A percentile compares a stretch with the other conserved stretches of the same genome.
phyloP scores from a whole-genome alignment of 768 basidiomycete species.

The Ephemerocybe angulata region DNA sequence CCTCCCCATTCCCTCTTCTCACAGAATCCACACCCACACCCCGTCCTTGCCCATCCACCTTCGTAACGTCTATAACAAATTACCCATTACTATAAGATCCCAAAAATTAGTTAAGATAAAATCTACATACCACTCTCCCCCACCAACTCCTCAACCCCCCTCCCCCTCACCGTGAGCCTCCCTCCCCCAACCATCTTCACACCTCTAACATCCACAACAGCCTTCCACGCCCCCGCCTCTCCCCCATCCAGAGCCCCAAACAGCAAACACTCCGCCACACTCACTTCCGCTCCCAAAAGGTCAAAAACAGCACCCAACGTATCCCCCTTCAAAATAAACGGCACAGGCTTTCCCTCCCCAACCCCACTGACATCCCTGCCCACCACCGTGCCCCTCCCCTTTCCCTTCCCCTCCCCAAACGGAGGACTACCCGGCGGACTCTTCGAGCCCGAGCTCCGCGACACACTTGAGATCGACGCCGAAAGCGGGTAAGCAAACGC shows the following conservation, averaged over 20 bases:
- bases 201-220: not conserved
- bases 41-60: no score
- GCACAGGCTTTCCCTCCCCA: not conserved
- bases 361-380: no score
- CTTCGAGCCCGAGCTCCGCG: not conserved
- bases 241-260: not conserved
- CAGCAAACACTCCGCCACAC: not conserved
- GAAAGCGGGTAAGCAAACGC: slow-evolving; percentile 29
- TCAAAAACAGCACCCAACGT: not conserved
- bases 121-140: not conserved
- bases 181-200: not conserved
- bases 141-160: not conserved
- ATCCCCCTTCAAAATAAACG: not conserved
- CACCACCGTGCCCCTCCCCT: no score
- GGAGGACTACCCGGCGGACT: not conserved
- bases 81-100: no score
- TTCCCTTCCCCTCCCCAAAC: not conserved
- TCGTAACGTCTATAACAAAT: no score
- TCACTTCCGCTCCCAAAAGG: not conserved
- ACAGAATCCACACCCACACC: no score
- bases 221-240: not conserved
- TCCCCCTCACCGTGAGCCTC: not conserved
- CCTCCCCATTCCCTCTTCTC: no score
- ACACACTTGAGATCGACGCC: not conserved
- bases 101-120: no score